Evolutionary conservation across 768 basidiomycete genomes (phyloP), one percentile per base, ranked within the genome.

Genomic region (Fibroporia radiculosa): DNA sequence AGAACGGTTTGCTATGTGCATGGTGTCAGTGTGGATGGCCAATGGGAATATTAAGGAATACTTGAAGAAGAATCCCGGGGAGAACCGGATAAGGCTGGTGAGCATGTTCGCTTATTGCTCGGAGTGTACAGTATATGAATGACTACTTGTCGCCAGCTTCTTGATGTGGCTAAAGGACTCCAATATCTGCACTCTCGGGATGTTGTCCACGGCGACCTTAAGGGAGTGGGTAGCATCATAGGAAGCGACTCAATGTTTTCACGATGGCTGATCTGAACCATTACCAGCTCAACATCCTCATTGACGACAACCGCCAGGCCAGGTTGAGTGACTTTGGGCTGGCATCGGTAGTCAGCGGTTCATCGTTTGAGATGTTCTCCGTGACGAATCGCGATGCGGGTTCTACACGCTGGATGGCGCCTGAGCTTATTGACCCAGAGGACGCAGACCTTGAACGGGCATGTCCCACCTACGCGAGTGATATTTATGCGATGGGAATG

Each of bases 251-350:
- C n/a, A n/a, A n/a, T 24, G 7, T 22, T 28, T 23, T 18, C 24
- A 22, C 6, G 24, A 3, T 22, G 13, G n/a, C 19, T 20, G 3
- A 6, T 38, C n/a, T 20, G 6, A 7, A 5, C 12, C 12, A 16
- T 33, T 3, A 3, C 10, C 25, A 59, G 57, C 40, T 42, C 19
- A 61, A 61, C 24, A 50, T 61, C 16, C 33, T 59, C 10, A 48
- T 61, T 14, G 48, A 55, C 33, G 45, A 50, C 7, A 37, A 37
- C 3, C 50, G 53, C 3, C 36, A 37, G 24, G 48, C 56, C 6
- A 50, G 48, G 20, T 47, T 61, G 1, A 46, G 51, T 4, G 59
- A 61, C 39, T 61, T 59, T 28, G 59, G 59, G 1, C 40, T 61
- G n/a, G 52, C 58, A 4, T 36, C 26, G 22, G 32, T 51, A 11